Evolutionary conservation across 1,284 basidiomycete genomes (phyloP), one percentile per base, ranked within the genome.

Genomic region (Sporisorium graminicola): DNA sequence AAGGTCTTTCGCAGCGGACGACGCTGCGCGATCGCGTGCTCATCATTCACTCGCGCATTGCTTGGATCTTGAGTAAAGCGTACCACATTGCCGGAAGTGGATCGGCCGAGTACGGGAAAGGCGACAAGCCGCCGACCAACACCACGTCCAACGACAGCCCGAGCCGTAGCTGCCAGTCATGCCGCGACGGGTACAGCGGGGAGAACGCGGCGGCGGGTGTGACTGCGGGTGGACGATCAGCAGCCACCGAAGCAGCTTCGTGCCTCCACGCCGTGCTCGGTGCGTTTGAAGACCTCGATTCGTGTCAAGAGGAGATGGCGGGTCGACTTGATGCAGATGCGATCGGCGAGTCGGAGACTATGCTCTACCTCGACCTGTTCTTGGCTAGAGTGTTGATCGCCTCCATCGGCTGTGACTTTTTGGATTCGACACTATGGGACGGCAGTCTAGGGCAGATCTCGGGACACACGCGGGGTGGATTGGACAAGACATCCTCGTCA

Each of bases 351-450:
- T 26, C 59, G 29, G 69, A 72, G 24, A 72, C 54, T 13, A 65
- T 72, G 69, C 59, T 72, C 6, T 72, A 66, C 24, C 42, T 72
- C 20, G 69, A 72, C 47, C 47, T 65, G 16, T 72, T 65, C 47
- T 31, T 72, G 12, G 63, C 63, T 0, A 37, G 59, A n/a, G 69
- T 66, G 22, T 27, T 72, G 50, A 62, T 72, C 20, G 69, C 69
- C 3, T 65, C 69, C 16, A 72, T 72, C 22, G 69, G 69, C 26
- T 72, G 69, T 46, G 69, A 72, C 33, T 65, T 62, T 33, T 29
- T 72, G 10, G 69, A 72, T n/a, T 65, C 69, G 35, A 72, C 69
- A 40, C 63, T 72, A 12, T 72, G 69, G 63, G 69, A 72, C 58
- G 69, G 69, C 26, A 65, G 69, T 27, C 46, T 72, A 4, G 69